phyloP scores from a whole-genome alignment of 441 rosid species.

The Gossypium davidsonii region DNA sequence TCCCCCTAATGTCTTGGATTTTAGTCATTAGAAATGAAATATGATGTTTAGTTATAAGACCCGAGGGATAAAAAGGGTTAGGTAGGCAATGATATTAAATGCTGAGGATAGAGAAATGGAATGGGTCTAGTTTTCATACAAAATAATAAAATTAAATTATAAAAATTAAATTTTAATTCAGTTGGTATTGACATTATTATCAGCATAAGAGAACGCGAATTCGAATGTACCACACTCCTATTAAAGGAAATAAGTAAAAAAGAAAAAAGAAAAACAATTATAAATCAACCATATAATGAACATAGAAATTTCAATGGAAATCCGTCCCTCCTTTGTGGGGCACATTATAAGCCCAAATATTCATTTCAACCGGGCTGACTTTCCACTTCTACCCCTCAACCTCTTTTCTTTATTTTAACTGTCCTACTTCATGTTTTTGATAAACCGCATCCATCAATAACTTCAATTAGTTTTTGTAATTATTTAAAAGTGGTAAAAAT shows the following conservation, averaged over 20 bases:
- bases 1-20: no score
- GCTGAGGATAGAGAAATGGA: neutral
- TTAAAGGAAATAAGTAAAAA: no score
- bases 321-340: neutral
- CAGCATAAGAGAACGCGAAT: rapidly evolving
- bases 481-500: no score
- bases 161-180: rapidly evolving
- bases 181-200: rapidly evolving
- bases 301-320: no score
- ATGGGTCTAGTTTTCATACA: neutral
- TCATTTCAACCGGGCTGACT: neutral
- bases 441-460: no score
- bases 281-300: no score
- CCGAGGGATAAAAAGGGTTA: neutral
- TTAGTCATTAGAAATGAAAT: no score
- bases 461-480: no score
- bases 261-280: no score
- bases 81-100: neutral
- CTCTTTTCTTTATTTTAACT: neutral
- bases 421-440: neutral
- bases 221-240: no score
- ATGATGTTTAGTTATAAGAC: neutral
- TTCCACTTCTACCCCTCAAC: neutral
- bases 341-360: neutral
- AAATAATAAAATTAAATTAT: neutral